Percentiles rank a stretch among this genome's conserved stretches.
These are phyloP conservation scores for Daldinia sp. DNA, from an alignment of 2,329 filamentous ascomycete species.

Conservation along the genomic window DNA sequence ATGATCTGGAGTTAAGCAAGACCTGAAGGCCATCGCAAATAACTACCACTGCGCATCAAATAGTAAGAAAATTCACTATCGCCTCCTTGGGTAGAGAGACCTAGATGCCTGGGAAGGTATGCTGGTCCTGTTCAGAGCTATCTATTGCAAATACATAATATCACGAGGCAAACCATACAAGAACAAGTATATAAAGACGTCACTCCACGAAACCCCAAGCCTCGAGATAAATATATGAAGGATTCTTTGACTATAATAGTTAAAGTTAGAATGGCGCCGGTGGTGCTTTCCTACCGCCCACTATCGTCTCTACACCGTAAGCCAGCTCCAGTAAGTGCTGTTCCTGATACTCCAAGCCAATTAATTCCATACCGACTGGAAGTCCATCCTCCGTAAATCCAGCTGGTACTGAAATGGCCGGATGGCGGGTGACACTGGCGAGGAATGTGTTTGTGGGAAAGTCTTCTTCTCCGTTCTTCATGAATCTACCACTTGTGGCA, in stretches of 20 bases:
- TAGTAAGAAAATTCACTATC: no score
- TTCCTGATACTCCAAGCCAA: slow-evolving; percentile 40
- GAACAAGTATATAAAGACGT: no score
- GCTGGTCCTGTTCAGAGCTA: no score
- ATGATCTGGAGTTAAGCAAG: no score
- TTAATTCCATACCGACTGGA: slow-evolving; percentile 44
- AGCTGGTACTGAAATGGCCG: slow-evolving; percentile 48
- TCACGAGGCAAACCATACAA: no score
- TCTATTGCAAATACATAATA: no score
- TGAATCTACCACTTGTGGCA: slow-evolving; percentile 42
- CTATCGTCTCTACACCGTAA: slow-evolving; percentile 17
- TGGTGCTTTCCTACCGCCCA: slow-evolving; percentile 14
- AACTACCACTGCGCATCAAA: no score
- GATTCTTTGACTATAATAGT: no score
- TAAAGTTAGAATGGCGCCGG: not conserved
- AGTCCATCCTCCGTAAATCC: slow-evolving; percentile 44
- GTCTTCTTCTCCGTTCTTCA: slow-evolving; percentile 31
- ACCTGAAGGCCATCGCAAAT: no score
- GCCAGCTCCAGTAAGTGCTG: slow-evolving; percentile 32
- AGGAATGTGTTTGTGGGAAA: slow-evolving; percentile 50
- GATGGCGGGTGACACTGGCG: slow-evolving; percentile 45
- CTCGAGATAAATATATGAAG: not conserved
- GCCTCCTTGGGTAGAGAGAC: no score
- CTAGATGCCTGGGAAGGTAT: no score
- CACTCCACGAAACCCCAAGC: no score